Base-by-base conservation (phyloP, 192 early-diverging fungal genomes). In the Linnemannia hyalina region DNA sequence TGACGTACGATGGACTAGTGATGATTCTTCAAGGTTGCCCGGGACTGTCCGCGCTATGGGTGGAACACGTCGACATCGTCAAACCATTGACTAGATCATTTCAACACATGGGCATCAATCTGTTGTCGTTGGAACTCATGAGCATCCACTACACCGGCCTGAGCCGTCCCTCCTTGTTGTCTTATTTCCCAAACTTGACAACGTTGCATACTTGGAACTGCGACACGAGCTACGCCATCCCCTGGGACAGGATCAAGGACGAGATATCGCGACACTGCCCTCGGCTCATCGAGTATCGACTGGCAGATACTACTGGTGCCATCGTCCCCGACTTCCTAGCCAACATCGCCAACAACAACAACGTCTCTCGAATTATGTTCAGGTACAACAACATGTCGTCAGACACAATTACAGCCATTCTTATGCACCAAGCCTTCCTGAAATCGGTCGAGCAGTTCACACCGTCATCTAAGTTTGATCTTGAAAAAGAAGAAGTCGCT, bases 171-270 rank as follows among this genome's bases (percentile, higher is more conserved):
- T 23, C 41, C 6, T 22, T 76, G 8, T 20, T 76, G 8, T 16
- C 15, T 10, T 41, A 76, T 16, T 76, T 76, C 26, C 75, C 63
- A 4, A 76, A 76, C 16, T 36, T 76, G 23, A 40, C 20, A 6
- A 13, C 6, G 7, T 35, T 18, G 75, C 22, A 46, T 9, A 76
- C 63, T 6, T 68, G 60, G 75, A 32, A 68, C 22, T 0, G 4
- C 5, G n/a, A n/a, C 23, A 4, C 23, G 23, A 9, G 23, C 6
- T 8, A 6, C 23, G 26, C 55, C 0, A 57, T 57, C 23, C 23
- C 55, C 6, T n/a, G 5, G 23, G n/a, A 23, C 55, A 29, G 8
- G 23, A 8, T 57, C 55, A 57, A 26, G 23, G 8, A n/a, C 2
- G 55, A 26, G 23, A 0, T 57, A 4, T 9, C 55, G 7, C 20